These are phyloP conservation scores for Piloderma croceum DNA, from an alignment of 768 basidiomycete species.

Conservation along the genomic window DNA sequence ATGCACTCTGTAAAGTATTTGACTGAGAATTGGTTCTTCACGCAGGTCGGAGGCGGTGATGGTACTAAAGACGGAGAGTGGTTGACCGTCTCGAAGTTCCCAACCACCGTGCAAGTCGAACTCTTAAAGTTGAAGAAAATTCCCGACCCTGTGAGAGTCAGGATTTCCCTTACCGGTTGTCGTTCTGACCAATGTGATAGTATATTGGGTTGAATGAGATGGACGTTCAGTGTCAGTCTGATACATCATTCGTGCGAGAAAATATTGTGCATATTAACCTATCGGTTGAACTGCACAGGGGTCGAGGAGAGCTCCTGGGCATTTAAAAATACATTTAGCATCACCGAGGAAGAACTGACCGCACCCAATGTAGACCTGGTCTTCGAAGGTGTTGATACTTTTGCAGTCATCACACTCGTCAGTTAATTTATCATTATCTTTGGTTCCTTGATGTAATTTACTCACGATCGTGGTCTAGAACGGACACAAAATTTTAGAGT, in stretches of 20 bases:
- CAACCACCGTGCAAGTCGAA: constrained; percentile 86
- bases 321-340: constrained; percentile 64
- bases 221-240: constrained; percentile 80
- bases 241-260: not conserved
- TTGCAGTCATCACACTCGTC: constrained; percentile 67
- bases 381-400: constrained; percentile 91
- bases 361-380: constrained; percentile 61
- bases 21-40: constrained; percentile 60
- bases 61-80: constrained; percentile 62
- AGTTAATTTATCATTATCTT: constrained; percentile 18
- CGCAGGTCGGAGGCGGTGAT: constrained; percentile 56
- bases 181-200: constrained; percentile 33
- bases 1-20: constrained; percentile 29
- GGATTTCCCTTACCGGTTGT: not conserved
- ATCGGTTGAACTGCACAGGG: constrained; percentile 49
- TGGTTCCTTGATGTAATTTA: not conserved
- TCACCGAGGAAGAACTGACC: constrained; percentile 41
- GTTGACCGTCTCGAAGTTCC: constrained; percentile 58
- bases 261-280: not conserved
- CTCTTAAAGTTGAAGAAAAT: constrained; percentile 68
- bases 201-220: constrained; percentile 78
- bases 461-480: constrained; percentile 46
- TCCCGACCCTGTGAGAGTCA: constrained; percentile 69
- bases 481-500: constrained; percentile 62
- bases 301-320: constrained; percentile 83